Base-by-base conservation (phyloP, 129 eudicot genomes). In the Apium graveolens region DNA sequence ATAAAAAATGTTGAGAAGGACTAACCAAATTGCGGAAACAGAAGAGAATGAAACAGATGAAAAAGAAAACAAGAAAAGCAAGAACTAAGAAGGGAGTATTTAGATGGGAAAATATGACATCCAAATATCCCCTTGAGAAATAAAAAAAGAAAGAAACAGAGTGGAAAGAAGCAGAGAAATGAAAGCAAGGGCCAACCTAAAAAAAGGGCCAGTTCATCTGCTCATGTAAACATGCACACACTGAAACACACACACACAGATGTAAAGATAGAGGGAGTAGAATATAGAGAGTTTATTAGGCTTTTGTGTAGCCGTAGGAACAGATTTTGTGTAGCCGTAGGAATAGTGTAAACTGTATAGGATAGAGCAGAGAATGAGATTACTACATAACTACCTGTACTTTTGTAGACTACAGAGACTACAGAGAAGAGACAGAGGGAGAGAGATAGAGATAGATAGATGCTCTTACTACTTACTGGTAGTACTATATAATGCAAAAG, bases 51-150 rank as follows among this genome's bases (percentile, higher is more conserved):
- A 3, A 55, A 53, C 11, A 21, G 27, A 53, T 20, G 27, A 53
- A 20, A 51, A 18, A 20, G n/a, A 70, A 2, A 10, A 16, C 18
- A 70, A 70, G 35, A 38, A 70, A 13, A 39, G 51, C 5, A 41
- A n/a, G 38, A 55, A 55, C 29, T 21, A 24, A 55, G 65, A 41
- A 18, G 75, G 49, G 10, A 34, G 37, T 35, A 71, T 12, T 43
- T n/a, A 43, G 76, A 73, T 73, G 76, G 55, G 43, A 43, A 35
- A 43, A 73, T 41, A 73, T 42, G 57, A 31, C 34, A 73, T 73
- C 76, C 24, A 43, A 69, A 69, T 69, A n/a, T 63, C 70, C 70
- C 70, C 37, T 35, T 35, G 3, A 35, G 37, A 35, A 35, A 35
- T 35, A 35, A 35, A 1, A 31, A 69, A 17, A 69, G 42, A 69